These are phyloP conservation scores for Phascolomyces articulosus DNA, from an alignment of 371 early-diverging fungal genomes.

Conservation along the genomic window DNA sequence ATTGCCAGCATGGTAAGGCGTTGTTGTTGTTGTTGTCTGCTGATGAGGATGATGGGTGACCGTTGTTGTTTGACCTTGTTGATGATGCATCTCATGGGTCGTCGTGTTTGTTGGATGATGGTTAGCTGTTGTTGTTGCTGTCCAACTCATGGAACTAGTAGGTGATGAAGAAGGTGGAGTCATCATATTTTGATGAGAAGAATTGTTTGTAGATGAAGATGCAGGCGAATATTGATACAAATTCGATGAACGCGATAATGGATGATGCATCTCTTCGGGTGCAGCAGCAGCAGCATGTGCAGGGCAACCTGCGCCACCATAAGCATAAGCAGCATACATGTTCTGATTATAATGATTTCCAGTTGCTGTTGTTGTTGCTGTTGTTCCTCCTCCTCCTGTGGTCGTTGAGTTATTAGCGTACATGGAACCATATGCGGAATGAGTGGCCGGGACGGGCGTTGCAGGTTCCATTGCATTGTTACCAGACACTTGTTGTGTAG, in stretches of 20 bases:
- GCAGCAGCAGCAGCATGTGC: too few relatives aligned
- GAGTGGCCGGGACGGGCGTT: slow-evolving; percentile 9
- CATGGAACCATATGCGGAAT: slow-evolving; percentile 4
- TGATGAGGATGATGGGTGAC: background rate
- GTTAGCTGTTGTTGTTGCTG: background rate
- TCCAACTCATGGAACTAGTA: slow-evolving; percentile 15
- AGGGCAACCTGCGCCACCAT: slow-evolving; percentile 12
- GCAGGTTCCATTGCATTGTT: slow-evolving; percentile 10
- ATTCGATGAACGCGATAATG: slow-evolving; percentile 1
- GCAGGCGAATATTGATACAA: slow-evolving; percentile 11
- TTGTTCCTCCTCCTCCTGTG: too few relatives aligned
- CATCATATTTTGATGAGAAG: slow-evolving; percentile 12
- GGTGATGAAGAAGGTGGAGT: slow-evolving; percentile 17
- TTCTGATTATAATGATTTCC: slow-evolving; percentile 10
- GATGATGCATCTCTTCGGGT: slow-evolving; percentile 13
- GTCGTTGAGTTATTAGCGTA: slow-evolving; percentile 11
- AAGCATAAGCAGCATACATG: slow-evolving; percentile 17
- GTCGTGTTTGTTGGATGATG: background rate
- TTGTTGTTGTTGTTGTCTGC: too few relatives aligned
- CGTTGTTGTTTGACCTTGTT: background rate
- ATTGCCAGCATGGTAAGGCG: too few relatives aligned
- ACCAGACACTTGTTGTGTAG: slow-evolving; percentile 3
- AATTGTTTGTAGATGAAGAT: background rate
- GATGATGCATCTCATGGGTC: too few relatives aligned
- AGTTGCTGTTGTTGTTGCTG: too few relatives aligned